Percentiles rank a stretch among this genome's conserved stretches.
Conservation (phyloP, 2,329 filamentous ascomycete genomes). For the Exophiala sideris region DNA sequence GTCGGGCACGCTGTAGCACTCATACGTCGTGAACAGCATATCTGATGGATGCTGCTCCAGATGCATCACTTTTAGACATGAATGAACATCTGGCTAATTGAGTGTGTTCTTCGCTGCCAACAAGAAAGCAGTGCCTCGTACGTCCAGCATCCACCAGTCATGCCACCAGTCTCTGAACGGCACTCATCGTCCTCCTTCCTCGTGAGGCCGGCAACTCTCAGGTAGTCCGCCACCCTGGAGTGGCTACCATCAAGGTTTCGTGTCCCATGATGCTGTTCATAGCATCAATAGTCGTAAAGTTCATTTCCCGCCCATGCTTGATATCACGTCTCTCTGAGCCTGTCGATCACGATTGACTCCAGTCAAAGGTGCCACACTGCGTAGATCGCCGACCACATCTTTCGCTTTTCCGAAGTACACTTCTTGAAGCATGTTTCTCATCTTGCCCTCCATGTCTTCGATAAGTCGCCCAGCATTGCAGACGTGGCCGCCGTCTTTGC, state of each 20-base stretch:
- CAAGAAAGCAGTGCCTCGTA: too few species aligned
- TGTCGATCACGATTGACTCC: conserved; percentile 26
- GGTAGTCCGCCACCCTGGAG: too few species aligned
- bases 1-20: too few species aligned
- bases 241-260: background rate
- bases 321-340: conserved; percentile 27
- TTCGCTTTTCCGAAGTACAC: conserved; percentile 99
- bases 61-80: too few species aligned
- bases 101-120: too few species aligned
- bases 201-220: too few species aligned
- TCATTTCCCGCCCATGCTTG: conserved; percentile 27
- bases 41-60: too few species aligned
- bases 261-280: background rate
- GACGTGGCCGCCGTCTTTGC: conserved; percentile 84
- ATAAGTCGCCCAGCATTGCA: conserved; percentile 91
- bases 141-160: too few species aligned
- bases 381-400: conserved; percentile 92
- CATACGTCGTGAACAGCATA: too few species aligned
- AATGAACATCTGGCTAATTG: too few species aligned
- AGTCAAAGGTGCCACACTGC: conserved; percentile 55
- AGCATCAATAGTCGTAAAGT: background rate
- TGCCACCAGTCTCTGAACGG: too few species aligned
- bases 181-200: too few species aligned
- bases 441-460: conserved; percentile 99
- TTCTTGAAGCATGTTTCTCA: conserved; percentile 94